These are phyloP conservation scores for Plasmodiophora brassicae DNA, from an alignment of 208 protist genomes.

Conservation along the genomic window DNA sequence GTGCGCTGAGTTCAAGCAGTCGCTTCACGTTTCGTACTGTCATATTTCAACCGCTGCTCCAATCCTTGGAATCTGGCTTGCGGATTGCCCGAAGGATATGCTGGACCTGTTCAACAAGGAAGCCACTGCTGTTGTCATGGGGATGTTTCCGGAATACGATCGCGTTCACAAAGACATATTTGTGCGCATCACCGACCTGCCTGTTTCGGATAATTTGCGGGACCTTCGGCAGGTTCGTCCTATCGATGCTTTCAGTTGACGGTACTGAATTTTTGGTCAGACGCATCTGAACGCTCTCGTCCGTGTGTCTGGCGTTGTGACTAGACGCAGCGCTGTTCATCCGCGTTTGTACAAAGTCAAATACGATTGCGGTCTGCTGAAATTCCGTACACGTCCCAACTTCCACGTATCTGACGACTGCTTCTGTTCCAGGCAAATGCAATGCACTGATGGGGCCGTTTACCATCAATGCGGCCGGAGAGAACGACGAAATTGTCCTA, in stretches of 20 bases:
- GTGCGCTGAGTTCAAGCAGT: constrained; percentile 63
- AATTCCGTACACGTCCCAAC: background rate
- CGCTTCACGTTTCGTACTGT: constrained; percentile 83
- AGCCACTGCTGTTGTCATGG: constrained; percentile 73
- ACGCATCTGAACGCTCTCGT: constrained; percentile 94
- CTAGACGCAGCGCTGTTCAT: constrained; percentile 91
- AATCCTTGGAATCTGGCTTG: constrained; percentile 87
- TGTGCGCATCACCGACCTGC: constrained; percentile 91
- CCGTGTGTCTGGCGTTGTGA: constrained; percentile 93
- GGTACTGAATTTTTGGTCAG: constrained; percentile 19
- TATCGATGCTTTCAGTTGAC: background rate
- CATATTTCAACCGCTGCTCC: constrained; percentile 78
- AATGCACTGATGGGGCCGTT: background rate
- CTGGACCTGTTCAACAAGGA: constrained; percentile 93
- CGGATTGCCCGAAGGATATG: constrained; percentile 89
- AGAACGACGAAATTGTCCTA: background rate
- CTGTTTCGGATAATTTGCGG: constrained; percentile 88
- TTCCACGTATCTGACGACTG: background rate
- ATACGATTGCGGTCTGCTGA: constrained; percentile 80
- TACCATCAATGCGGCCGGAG: background rate
- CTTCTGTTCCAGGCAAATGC: background rate
- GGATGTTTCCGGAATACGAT: constrained; percentile 81
- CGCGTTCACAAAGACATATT: constrained; percentile 77
- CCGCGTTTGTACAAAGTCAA: constrained; percentile 91
- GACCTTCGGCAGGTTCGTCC: constrained; percentile 82